phyloP scores from a whole-genome alignment of 768 basidiomycete species.

The Tylopilus subfusipes region DNA sequence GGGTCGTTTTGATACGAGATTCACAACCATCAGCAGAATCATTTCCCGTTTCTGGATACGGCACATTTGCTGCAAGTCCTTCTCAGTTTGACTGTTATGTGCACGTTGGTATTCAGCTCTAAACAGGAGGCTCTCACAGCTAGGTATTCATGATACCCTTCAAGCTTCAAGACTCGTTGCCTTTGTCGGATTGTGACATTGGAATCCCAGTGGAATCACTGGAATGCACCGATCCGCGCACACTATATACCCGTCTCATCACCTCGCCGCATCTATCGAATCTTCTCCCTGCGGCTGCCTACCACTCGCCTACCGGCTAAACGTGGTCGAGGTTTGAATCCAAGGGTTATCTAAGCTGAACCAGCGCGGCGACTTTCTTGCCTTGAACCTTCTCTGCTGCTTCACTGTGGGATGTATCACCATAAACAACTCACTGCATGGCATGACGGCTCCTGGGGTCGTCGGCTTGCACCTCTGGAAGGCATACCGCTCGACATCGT shows the following conservation, averaged over 20 bases:
- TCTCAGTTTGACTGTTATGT: too few relatives aligned
- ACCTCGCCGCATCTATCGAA: too few relatives aligned
- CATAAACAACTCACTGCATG: not conserved
- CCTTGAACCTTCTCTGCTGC: not conserved
- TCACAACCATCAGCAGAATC: too few relatives aligned
- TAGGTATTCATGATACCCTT: not conserved
- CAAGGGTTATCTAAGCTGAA: not conserved
- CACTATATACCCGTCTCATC: not conserved
- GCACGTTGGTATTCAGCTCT: too few relatives aligned
- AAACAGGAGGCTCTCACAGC: too few relatives aligned
- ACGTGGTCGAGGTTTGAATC: not conserved
- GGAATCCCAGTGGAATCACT: not conserved
- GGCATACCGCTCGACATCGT: constrained; percentile 2
- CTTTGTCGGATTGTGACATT: not conserved
- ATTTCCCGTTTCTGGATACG: too few relatives aligned
- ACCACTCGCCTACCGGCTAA: too few relatives aligned
- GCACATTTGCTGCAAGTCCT: too few relatives aligned
- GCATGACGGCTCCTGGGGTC: not conserved
- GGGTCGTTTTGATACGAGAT: too few relatives aligned
- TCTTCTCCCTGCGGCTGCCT: too few relatives aligned
- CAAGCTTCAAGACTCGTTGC: not conserved
- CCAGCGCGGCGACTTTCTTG: not conserved
- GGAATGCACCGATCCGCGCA: not conserved
- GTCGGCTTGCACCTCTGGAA: not conserved
- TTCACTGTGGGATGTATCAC: not conserved